phyloP scores from a whole-genome alignment of 2,329 filamentous ascomycete genomes.

The Xylaria multiplex region DNA sequence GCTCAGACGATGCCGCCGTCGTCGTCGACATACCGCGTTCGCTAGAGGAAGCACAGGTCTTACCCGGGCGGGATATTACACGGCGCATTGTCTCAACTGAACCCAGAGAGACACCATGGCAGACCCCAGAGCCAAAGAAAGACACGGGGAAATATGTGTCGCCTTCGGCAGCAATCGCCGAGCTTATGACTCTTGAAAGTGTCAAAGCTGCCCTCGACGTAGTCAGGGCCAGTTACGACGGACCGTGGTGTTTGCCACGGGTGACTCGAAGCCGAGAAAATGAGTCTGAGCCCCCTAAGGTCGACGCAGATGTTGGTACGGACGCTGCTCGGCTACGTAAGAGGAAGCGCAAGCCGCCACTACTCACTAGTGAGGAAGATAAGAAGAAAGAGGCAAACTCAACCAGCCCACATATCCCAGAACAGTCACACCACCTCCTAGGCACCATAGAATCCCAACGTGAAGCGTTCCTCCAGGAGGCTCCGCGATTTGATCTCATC shows the following conservation, averaged over 20 bases:
- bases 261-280: conserved; percentile 27
- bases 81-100: conserved; percentile 59
- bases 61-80: conserved; percentile 50
- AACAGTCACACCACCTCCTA: conserved; percentile 57
- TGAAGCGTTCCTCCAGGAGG: conserved; percentile 53
- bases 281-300: conserved; percentile 1
- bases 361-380: conserved; percentile 2
- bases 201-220: conserved; percentile 57
- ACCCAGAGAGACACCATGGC: conserved; percentile 58
- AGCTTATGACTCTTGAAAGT: conserved; percentile 63
- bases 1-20: conserved; percentile 59
- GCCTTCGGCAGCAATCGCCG: conserved; percentile 61
- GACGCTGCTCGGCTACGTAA: conserved; percentile 31
- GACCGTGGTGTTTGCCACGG: conserved; percentile 61
- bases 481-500: conserved; percentile 71
- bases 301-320: neutral
- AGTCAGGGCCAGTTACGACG: conserved; percentile 49
- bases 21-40: conserved; percentile 77
- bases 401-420: conserved; percentile 52
- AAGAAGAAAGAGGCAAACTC: conserved; percentile 14
- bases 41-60: conserved; percentile 72
- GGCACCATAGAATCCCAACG: conserved; percentile 59
- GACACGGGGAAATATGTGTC: conserved; percentile 48
- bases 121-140: conserved; percentile 65
- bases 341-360: conserved; percentile 26